Percentiles rank a stretch among this genome's conserved stretches.
Evolutionary conservation across 1,284 basidiomycete genomes (phyloP).

Genomic region (Pseudozyma tsukubaensis): DNA sequence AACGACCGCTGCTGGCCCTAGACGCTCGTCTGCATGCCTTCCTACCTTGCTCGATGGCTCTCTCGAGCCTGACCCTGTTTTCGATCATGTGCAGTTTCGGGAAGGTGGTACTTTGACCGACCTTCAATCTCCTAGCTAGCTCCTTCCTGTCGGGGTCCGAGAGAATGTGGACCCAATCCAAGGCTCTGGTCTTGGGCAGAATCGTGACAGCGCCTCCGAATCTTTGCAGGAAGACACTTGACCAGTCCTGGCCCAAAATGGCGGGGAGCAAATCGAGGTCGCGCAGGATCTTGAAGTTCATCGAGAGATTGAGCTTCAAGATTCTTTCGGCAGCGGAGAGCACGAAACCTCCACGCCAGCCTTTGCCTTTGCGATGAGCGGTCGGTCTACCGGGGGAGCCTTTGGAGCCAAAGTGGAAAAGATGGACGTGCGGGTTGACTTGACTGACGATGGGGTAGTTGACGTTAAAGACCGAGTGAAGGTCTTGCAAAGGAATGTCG

Average conservation of each 20-base stretch:
- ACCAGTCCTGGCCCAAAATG: conserved; percentile 66
- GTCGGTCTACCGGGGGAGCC: conserved; percentile 94
- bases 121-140: conserved; percentile 57
- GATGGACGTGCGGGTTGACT: conserved; percentile 95
- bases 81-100: conserved; percentile 68
- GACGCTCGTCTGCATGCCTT: conserved; percentile 42
- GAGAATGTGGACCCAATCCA: conserved; percentile 65
- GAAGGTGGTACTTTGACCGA: conserved; percentile 62
- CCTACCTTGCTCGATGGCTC: conserved; percentile 60
- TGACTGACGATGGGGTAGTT: conserved; percentile 95
- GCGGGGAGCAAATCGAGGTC: conserved; percentile 65
- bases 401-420: conserved; percentile 96
- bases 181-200: conserved; percentile 60
- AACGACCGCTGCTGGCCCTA: conserved; percentile 11
- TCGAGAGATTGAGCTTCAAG: conserved; percentile 63
- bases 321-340: conserved; percentile 72
- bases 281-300: conserved; percentile 67
- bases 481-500: conserved; percentile 90
- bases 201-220: conserved; percentile 67
- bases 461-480: conserved; percentile 79
- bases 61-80: conserved; percentile 63
- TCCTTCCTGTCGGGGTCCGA: conserved; percentile 64
- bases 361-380: conserved; percentile 89
- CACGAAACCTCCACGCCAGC: conserved; percentile 82
- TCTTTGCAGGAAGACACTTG: conserved; percentile 62